phyloP scores from a whole-genome alignment of 2,329 filamentous ascomycete species.

The Leptoxyphium fumago region DNA sequence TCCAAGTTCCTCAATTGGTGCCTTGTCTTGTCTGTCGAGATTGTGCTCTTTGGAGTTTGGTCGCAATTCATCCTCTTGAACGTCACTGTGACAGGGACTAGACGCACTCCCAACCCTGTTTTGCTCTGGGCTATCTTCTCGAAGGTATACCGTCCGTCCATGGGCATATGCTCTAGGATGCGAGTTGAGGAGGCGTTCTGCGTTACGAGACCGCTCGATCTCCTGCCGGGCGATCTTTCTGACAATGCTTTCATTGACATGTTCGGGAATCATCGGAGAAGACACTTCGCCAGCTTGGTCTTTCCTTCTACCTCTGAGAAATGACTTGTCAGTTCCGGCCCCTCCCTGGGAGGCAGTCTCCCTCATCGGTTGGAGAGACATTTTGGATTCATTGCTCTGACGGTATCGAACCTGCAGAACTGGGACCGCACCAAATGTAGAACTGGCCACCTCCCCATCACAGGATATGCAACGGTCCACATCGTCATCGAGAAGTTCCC shows the following conservation, averaged over 20 bases:
- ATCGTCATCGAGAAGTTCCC: too few relatives aligned
- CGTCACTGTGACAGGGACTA: too few relatives aligned
- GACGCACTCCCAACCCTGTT: too few relatives aligned
- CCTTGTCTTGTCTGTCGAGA: too few relatives aligned
- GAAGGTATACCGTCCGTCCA: conserved; percentile 14
- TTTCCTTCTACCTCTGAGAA: conserved; percentile 8
- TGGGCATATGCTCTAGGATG: conserved; percentile 17
- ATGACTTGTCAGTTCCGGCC: conserved; percentile 6
- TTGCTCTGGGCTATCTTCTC: neutral
- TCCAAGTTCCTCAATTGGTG: too few relatives aligned
- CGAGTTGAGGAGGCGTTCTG: conserved; percentile 18
- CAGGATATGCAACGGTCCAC: too few relatives aligned
- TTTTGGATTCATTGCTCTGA: too few relatives aligned
- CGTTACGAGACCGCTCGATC: conserved; percentile 18
- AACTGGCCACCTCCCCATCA: too few relatives aligned
- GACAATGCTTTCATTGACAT: conserved; percentile 7
- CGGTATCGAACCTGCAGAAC: too few relatives aligned
- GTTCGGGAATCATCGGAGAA: conserved; percentile 3
- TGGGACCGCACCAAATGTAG: too few relatives aligned
- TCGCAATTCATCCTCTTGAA: too few relatives aligned
- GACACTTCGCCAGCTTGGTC: neutral
- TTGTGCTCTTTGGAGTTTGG: too few relatives aligned
- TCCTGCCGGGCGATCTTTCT: conserved; percentile 20
- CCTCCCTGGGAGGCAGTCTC: conserved; percentile 9
- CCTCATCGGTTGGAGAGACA: neutral